Evolutionary conservation across 83 land plant genomes (phyloP).

Genomic region (Diphasiastrum complanatum): DNA sequence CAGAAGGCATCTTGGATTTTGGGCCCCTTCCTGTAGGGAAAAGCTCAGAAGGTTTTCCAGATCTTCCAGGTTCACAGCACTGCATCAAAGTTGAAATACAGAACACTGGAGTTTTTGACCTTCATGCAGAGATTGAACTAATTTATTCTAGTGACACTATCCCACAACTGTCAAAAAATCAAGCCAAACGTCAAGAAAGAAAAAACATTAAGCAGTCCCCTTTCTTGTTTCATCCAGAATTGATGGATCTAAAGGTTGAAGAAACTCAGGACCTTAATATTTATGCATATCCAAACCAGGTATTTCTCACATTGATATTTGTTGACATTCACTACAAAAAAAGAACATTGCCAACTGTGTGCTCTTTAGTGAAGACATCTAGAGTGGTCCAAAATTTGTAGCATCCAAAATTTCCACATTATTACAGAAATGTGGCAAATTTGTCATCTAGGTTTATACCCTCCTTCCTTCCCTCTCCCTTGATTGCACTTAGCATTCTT

Average conservation of each 20-base stretch:
- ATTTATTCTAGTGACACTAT: background rate
- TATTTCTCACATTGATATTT: background rate
- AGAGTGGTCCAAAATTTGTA: too few species aligned
- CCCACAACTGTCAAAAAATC: constrained; percentile 2
- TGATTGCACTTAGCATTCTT: too few species aligned
- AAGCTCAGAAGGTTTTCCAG: constrained; percentile 29
- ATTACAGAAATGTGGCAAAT: too few species aligned
- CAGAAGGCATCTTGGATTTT: constrained; percentile 28
- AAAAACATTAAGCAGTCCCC: constrained; percentile 1
- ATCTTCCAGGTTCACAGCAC: constrained; percentile 32
- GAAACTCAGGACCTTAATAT: constrained; percentile 20
- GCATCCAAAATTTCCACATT: too few species aligned
- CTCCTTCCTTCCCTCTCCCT: too few species aligned
- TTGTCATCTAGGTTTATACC: too few species aligned
- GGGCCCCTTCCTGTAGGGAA: constrained; percentile 24
- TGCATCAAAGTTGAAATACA: constrained; percentile 23
- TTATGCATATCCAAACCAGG: constrained; percentile 33
- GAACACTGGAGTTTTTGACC: constrained; percentile 34
- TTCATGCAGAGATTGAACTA: constrained; percentile 35
- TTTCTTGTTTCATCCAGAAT: constrained; percentile 24
- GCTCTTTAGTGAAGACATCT: too few species aligned
- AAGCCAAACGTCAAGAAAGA: background rate
- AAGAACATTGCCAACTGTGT: too few species aligned
- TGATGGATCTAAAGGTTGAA: constrained; percentile 34
- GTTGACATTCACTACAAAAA: too few species aligned